Evolutionary conservation across 495 filamentous ascomycete species (phyloP).

Genomic region (Aspergillus panamensis): DNA sequence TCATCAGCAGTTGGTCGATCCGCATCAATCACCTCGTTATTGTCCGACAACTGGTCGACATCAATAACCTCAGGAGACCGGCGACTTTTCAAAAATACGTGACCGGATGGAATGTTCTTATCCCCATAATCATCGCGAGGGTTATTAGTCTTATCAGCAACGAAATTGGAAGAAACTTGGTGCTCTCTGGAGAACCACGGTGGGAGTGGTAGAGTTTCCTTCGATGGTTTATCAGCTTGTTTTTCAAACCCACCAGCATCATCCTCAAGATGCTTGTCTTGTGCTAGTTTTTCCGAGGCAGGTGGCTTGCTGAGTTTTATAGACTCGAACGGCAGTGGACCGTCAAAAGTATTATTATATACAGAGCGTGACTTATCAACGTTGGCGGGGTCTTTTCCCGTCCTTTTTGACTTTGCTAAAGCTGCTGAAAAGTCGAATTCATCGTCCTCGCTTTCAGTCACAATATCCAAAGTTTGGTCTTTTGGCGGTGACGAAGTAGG

Average conservation of each 20-base stretch:
- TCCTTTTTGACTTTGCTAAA: constrained; percentile 38
- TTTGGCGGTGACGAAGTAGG: constrained; percentile 15
- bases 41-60: constrained; percentile 34
- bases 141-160: constrained; percentile 30
- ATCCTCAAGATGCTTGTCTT: constrained; percentile 39
- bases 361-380: constrained; percentile 8
- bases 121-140: constrained; percentile 23
- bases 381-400: constrained; percentile 25
- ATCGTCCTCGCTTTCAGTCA: constrained; percentile 40
- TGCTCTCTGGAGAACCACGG: constrained; percentile 70
- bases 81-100: constrained; percentile 38
- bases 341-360: constrained; percentile 49
- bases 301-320: constrained; percentile 63
- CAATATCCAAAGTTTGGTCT: constrained; percentile 17
- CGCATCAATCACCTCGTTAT: constrained; percentile 43
- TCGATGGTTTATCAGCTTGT: constrained; percentile 41
- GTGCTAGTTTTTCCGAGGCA: constrained; percentile 44
- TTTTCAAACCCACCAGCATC: constrained; percentile 68
- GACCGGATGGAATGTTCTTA: constrained; percentile 28
- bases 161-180: constrained; percentile 28
- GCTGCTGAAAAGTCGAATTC: constrained; percentile 45
- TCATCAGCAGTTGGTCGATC: constrained; percentile 31
- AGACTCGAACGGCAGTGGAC: constrained; percentile 86
- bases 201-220: constrained; percentile 63
- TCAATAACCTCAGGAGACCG: constrained; percentile 46